Conservation (phyloP, 441 rosid genomes). For the Aleurites moluccanus region DNA sequence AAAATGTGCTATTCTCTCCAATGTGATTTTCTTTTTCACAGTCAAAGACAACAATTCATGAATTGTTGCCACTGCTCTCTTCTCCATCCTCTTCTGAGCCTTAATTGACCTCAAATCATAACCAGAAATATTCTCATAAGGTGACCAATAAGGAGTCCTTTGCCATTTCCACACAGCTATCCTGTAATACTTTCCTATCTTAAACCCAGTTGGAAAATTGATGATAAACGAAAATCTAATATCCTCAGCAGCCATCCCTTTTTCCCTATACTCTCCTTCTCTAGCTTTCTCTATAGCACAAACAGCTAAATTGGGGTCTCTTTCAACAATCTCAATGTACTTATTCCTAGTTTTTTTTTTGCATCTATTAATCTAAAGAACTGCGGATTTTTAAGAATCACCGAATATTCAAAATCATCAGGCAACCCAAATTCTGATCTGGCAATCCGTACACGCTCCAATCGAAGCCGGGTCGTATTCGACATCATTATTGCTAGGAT, state of each 20-base stretch:
- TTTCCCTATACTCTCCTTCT: constrained; percentile 79
- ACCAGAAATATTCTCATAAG: constrained; percentile 79
- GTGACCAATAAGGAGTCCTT: constrained; percentile 88
- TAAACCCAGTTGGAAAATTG: constrained; percentile 89
- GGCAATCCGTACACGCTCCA: constrained; percentile 80
- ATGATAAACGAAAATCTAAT: constrained; percentile 73
- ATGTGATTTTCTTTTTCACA: constrained; percentile 78
- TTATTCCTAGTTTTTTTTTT: constrained; percentile 71
- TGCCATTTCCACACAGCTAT: constrained; percentile 98
- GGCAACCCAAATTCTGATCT: constrained; percentile 82
- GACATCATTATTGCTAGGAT: too few relatives aligned
- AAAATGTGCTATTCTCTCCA: constrained; percentile 91
- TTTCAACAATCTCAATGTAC: constrained; percentile 76
- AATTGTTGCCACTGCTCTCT: constrained; percentile 84
- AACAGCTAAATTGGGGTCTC: constrained; percentile 50
- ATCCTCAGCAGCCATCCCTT: constrained; percentile 78
- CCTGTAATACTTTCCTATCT: constrained; percentile 81
- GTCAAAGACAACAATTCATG: constrained; percentile 79
- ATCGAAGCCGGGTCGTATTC: constrained; percentile 61
- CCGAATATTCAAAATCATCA: constrained; percentile 87
- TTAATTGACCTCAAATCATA: constrained; percentile 86
- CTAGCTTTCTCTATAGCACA: constrained; percentile 77
- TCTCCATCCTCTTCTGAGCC: constrained; percentile 90
- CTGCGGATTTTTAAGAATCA: constrained; percentile 61
- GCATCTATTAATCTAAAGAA: constrained; percentile 66